Evolutionary conservation across 495 filamentous ascomycete genomes (phyloP).

Genomic region (Staphylotrichum longicolle): DNA sequence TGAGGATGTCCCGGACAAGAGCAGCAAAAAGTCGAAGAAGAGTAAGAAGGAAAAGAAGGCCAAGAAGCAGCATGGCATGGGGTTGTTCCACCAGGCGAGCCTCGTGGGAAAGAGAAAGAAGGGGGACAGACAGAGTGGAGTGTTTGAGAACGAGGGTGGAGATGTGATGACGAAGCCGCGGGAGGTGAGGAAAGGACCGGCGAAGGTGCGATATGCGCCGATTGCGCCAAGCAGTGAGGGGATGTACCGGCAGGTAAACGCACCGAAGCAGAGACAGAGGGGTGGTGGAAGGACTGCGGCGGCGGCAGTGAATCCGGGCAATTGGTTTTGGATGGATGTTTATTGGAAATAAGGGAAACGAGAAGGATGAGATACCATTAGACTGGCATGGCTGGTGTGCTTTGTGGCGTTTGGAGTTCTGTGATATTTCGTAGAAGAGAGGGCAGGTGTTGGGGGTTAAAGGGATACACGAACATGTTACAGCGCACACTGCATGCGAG

Average conservation of each 20-base stretch:
- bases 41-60: not conserved
- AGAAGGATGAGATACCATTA: too few species aligned
- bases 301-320: conserved; percentile 18
- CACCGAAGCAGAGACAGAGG: conserved; percentile 4
- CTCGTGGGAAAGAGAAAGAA: not conserved
- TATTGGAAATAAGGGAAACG: conserved; percentile 16
- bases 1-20: not conserved
- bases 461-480: too few species aligned
- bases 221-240: conserved; percentile 13
- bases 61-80: not conserved
- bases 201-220: not conserved
- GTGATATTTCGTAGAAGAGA: too few species aligned
- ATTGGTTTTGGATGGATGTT: conserved; percentile 26
- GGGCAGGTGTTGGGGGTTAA: too few species aligned
- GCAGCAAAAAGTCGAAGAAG: not conserved
- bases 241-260: conserved; percentile 12
- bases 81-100: too few species aligned
- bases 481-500: too few species aligned
- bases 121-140: not conserved
- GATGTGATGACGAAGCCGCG: not conserved
- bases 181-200: not conserved
- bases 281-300: conserved; percentile 1
- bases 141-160: not conserved
- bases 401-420: too few species aligned
- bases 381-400: too few species aligned